Percentiles rank a stretch among this genome's conserved stretches.
These are phyloP conservation scores for Termitomyces sp. DNA, from an alignment of 768 basidiomycete genomes.

Conservation along the genomic window DNA sequence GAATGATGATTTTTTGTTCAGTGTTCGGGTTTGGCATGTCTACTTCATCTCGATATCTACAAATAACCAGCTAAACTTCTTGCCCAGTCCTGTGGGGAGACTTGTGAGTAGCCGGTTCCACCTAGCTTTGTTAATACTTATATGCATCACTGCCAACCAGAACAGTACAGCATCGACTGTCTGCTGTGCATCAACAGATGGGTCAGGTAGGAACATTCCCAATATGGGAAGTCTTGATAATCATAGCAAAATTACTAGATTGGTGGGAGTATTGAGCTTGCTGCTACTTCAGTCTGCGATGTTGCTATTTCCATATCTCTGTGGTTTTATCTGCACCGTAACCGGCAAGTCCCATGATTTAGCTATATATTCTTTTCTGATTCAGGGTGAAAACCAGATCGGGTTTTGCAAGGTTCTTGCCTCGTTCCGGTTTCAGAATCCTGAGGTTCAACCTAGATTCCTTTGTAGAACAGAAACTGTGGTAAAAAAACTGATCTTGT, in stretches of 20 bases:
- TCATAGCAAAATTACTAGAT: neutral
- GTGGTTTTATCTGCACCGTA: slow-evolving; percentile 5
- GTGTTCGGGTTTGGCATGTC: slow-evolving; percentile 6
- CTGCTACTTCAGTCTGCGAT: slow-evolving; percentile 8
- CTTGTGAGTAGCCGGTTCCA: slow-evolving; percentile 2
- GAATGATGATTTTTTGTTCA: neutral
- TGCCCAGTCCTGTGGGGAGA: slow-evolving; percentile 7
- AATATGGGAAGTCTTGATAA: neutral
- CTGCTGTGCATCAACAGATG: slow-evolving; percentile 6
- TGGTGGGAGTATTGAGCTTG: slow-evolving; percentile 9
- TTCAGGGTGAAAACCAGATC: neutral
- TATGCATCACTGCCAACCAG: neutral
- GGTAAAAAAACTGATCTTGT: slow-evolving; percentile 7
- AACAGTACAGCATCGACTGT: slow-evolving; percentile 1
- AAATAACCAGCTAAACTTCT: neutral
- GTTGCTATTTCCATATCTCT: slow-evolving; percentile 7
- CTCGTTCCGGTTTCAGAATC: too few relatives aligned
- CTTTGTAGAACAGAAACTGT: slow-evolving; percentile 4
- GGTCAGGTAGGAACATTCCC: neutral
- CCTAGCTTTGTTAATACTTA: neutral
- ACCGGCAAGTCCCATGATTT: neutral
- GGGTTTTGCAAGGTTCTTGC: slow-evolving; percentile 5
- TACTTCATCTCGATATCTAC: neutral
- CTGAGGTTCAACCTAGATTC: too few relatives aligned
- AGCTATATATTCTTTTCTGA: neutral